Evolutionary conservation across 2,329 filamentous ascomycete species (phyloP).

Genomic region (Microthyrium microscopicum): DNA sequence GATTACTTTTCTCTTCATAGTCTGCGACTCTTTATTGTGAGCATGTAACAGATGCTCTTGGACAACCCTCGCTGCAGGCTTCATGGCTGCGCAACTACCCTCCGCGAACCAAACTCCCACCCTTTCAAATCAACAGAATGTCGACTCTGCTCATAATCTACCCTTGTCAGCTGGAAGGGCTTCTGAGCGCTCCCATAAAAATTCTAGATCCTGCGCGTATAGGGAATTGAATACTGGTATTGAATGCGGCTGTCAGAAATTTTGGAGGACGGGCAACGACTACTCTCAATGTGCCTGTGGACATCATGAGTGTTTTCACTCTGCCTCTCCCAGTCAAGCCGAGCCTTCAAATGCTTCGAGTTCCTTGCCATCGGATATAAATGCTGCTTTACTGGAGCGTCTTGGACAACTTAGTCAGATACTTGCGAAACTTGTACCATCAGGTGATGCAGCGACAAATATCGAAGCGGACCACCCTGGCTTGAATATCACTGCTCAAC

Average conservation of each 20-base stretch:
- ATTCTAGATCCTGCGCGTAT: neutral
- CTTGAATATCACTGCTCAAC: neutral
- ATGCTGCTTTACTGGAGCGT: neutral
- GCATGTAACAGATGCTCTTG: too few relatives aligned
- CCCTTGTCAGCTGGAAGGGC: too few relatives aligned
- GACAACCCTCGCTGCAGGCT: too few relatives aligned
- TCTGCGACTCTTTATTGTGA: too few relatives aligned
- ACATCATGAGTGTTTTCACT: slow-evolving; percentile 41
- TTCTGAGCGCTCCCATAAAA: neutral
- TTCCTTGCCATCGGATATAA: neutral
- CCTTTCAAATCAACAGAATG: too few relatives aligned
- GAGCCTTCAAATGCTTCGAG: neutral
- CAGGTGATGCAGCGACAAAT: neutral
- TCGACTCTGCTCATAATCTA: too few relatives aligned
- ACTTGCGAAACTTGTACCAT: neutral
- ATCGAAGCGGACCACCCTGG: neutral
- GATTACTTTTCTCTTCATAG: too few relatives aligned
- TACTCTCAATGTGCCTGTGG: slow-evolving; percentile 34
- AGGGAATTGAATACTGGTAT: too few relatives aligned
- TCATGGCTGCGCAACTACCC: too few relatives aligned
- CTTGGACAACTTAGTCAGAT: neutral
- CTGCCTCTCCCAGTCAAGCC: slow-evolving; percentile 13
- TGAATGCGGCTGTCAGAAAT: too few relatives aligned
- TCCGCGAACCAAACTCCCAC: too few relatives aligned
- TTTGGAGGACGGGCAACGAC: slow-evolving; percentile 16